phyloP scores from a whole-genome alignment of 2,329 filamentous ascomycete genomes.

The Chalaropsis thielavioides region DNA sequence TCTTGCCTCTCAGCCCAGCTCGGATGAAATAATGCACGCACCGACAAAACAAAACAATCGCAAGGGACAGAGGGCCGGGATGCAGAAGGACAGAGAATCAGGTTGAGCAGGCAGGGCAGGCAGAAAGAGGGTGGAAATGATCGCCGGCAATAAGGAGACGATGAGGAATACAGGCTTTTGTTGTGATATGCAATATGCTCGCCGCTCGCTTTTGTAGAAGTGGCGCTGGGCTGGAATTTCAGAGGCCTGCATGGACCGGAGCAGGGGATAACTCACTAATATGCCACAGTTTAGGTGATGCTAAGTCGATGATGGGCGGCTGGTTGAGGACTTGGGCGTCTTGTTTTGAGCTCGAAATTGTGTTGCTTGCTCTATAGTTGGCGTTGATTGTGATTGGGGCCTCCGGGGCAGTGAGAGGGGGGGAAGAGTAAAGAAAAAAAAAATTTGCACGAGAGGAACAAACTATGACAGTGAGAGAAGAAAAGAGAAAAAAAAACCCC shows the following conservation, averaged over 20 bases:
- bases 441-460: background rate
- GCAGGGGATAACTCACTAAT: background rate
- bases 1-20: background rate
- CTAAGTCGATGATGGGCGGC: background rate
- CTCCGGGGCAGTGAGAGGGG: background rate
- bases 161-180: background rate
- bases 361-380: background rate
- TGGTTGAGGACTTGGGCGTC: background rate
- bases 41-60: background rate
- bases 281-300: constrained; percentile 1
- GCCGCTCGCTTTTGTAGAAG: background rate
- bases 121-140: background rate
- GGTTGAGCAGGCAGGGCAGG: background rate
- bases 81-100: background rate
- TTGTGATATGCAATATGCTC: background rate
- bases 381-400: background rate
- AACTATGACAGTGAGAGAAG: background rate
- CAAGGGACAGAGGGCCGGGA: background rate
- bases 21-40: background rate
- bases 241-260: background rate
- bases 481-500: background rate
- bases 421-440: background rate
- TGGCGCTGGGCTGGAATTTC: constrained; percentile 3
- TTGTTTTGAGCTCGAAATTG: background rate
- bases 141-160: background rate